phyloP scores from a whole-genome alignment of 768 basidiomycete genomes.

The Leucocoprinus sp. region DNA sequence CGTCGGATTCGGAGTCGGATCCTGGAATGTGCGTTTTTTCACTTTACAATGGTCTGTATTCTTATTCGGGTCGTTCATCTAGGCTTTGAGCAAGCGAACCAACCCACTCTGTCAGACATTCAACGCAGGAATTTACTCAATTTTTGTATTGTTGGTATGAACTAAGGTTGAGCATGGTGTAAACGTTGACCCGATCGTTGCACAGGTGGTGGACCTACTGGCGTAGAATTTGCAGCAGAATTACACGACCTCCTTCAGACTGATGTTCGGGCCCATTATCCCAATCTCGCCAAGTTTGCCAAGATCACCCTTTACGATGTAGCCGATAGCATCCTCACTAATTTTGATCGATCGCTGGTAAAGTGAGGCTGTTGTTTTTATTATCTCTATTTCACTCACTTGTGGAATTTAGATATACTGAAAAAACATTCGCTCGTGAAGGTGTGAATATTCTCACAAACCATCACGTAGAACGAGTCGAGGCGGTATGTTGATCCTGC shows the following conservation, averaged over 20 bases:
- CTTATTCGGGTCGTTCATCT: neutral
- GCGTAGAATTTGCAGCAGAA: slow-evolving; percentile 81
- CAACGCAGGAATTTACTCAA: slow-evolving; percentile 71
- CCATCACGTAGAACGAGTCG: slow-evolving; percentile 66
- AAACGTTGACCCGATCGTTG: slow-evolving; percentile 1
- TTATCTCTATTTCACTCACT: neutral
- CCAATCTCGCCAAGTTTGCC: slow-evolving; percentile 51
- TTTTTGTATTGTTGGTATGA: slow-evolving; percentile 78
- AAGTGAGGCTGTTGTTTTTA: slow-evolving; percentile 29
- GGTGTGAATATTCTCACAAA: slow-evolving; percentile 66
- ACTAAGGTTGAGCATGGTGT: neutral
- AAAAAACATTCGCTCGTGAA: slow-evolving; percentile 62
- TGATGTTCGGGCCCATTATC: slow-evolving; percentile 57
- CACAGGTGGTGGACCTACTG: slow-evolving; percentile 67
- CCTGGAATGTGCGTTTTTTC: slow-evolving; percentile 51
- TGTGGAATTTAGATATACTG: slow-evolving; percentile 44
- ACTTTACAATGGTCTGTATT: neutral
- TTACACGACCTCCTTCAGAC: slow-evolving; percentile 67
- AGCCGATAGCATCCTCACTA: slow-evolving; percentile 65
- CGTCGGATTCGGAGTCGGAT: slow-evolving; percentile 62
- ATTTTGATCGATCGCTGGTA: slow-evolving; percentile 61
- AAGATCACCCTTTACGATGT: slow-evolving; percentile 80
- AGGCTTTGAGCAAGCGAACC: slow-evolving; percentile 84
- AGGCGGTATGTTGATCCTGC: slow-evolving; percentile 32
- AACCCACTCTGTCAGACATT: slow-evolving; percentile 66